Evolutionary conservation across 495 filamentous ascomycete species (phyloP).

Genomic region (Tuber brumale): DNA sequence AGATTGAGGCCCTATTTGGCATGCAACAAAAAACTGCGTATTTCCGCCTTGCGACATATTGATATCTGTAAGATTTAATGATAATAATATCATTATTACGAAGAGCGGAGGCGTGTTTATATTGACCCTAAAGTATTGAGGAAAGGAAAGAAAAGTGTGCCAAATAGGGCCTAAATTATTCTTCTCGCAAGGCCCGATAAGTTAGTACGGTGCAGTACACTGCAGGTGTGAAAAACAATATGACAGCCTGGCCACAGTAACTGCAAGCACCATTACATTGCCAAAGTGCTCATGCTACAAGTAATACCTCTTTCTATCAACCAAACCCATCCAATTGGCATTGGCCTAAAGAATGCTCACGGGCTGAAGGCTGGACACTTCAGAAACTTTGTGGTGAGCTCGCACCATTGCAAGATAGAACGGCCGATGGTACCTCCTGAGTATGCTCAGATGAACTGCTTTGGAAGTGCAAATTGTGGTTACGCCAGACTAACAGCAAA

Average conservation of each 20-base stretch:
- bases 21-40: too few relatives aligned
- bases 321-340: neutral
- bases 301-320: neutral
- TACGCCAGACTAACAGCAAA: conserved; percentile 49
- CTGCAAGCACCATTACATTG: neutral
- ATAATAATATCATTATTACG: too few relatives aligned
- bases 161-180: neutral
- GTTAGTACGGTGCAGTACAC: neutral
- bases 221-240: neutral
- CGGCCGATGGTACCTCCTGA: conserved; percentile 75
- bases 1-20: too few relatives aligned
- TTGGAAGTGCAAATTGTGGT: conserved; percentile 82
- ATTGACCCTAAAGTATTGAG: too few relatives aligned
- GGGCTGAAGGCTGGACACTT: neutral
- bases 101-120: too few relatives aligned
- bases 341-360: neutral
- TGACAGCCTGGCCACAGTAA: neutral
- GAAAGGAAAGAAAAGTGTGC: too few relatives aligned
- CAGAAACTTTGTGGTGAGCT: conserved; percentile 51
- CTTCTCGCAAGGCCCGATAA: neutral
- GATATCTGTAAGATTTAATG: too few relatives aligned
- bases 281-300: neutral
- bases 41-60: too few relatives aligned
- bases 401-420: conserved; percentile 67
- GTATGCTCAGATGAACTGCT: conserved; percentile 81